A percentile compares a stretch with the other conserved stretches of the same genome.
Conservation (phyloP, 805 yeast genomes). For the Zygoascus bituminiphila region DNA sequence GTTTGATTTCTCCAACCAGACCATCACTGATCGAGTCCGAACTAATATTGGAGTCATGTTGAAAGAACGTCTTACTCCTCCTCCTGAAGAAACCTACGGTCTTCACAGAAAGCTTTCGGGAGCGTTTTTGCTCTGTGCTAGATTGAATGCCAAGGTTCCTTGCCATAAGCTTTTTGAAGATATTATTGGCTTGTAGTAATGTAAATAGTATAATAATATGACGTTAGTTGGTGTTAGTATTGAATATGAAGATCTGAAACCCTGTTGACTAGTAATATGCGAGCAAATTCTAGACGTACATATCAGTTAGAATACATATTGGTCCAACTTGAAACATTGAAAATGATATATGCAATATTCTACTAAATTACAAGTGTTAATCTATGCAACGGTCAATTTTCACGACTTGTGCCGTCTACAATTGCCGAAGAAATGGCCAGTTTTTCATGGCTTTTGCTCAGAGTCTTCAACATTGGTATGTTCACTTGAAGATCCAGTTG, state of each 20-base stretch:
- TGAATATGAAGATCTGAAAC: not conserved
- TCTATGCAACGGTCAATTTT: no score
- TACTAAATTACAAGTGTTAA: no score
- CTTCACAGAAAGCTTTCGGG: slow-evolving; percentile 93
- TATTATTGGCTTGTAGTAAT: slow-evolving; percentile 46
- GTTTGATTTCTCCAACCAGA: slow-evolving; percentile 74
- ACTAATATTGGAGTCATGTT: slow-evolving; percentile 84
- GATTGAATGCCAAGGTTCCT: slow-evolving; percentile 74
- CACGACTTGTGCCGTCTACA: no score
- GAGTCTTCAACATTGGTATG: no score
- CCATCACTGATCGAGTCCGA: slow-evolving; percentile 89
- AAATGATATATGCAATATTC: no score
- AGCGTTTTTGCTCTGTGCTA: slow-evolving; percentile 81
- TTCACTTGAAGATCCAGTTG: no score
- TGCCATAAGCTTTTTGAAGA: slow-evolving; percentile 70
- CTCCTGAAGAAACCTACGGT: slow-evolving; percentile 98
- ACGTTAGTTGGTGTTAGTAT: no score
- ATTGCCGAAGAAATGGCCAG: no score
- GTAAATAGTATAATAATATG: not conserved
- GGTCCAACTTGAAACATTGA: no score
- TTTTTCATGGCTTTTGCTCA: no score
- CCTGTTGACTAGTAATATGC: not conserved
- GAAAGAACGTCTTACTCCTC: slow-evolving; percentile 85
- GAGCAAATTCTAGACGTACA: no score
- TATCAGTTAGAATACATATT: no score